These are phyloP conservation scores for Naegleria lovaniensis DNA, from an alignment of 208 protist species.

Conservation along the genomic window DNA sequence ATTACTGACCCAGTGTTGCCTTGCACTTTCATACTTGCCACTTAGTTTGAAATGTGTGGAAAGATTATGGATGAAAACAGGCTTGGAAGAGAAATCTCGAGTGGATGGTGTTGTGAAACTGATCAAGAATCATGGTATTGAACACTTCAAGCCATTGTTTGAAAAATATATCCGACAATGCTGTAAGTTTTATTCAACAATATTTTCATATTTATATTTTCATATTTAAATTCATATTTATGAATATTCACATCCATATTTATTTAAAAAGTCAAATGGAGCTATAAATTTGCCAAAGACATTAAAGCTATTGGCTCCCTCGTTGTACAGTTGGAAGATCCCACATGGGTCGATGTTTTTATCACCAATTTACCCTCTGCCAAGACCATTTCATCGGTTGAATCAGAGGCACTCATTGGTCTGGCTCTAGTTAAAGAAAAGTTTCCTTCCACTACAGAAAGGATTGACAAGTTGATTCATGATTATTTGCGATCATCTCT, in stretches of 20 bases:
- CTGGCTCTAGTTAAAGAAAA: not conserved
- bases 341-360: not conserved
- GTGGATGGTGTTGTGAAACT: not conserved
- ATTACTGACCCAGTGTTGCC: too few relatives aligned
- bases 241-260: too few relatives aligned
- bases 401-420: not conserved
- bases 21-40: too few relatives aligned
- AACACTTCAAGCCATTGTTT: not conserved
- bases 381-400: too few relatives aligned
- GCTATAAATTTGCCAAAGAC: not conserved
- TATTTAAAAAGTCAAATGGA: too few relatives aligned
- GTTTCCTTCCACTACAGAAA: not conserved
- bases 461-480: not conserved
- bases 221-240: too few relatives aligned
- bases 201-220: too few relatives aligned
- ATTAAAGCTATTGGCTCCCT: not conserved
- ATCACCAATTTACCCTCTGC: not conserved
- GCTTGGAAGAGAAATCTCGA: not conserved
- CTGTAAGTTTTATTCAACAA: too few relatives aligned
- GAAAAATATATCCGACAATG: not conserved
- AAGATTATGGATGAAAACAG: not conserved
- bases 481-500: too few relatives aligned
- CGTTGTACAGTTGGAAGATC: not conserved
- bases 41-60: too few relatives aligned
- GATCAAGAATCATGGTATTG: not conserved